These are phyloP conservation scores for Penicillium sp. DNA, from an alignment of 2,329 filamentous ascomycete genomes.

Conservation along the genomic window DNA sequence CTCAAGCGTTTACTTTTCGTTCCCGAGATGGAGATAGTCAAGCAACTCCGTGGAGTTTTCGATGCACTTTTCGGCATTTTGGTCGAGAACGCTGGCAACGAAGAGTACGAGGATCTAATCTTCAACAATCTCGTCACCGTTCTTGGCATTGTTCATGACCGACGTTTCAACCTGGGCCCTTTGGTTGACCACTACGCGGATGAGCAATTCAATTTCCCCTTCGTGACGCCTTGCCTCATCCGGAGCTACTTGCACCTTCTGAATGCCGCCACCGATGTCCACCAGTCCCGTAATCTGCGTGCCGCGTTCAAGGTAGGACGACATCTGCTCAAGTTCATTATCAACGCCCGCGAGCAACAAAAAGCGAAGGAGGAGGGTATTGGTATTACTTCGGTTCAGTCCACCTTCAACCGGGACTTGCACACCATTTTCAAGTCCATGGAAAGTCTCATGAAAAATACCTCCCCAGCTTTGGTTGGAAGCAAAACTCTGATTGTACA, in stretches of 20 bases:
- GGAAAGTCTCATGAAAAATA: slow-evolving; percentile 85
- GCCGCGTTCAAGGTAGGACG: slow-evolving; percentile 93
- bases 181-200: slow-evolving; percentile 91
- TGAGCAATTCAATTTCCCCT: slow-evolving; percentile 87
- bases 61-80: slow-evolving; percentile 89
- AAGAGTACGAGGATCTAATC: slow-evolving; percentile 88
- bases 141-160: slow-evolving; percentile 89
- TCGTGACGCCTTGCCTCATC: slow-evolving; percentile 84
- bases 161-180: slow-evolving; percentile 87
- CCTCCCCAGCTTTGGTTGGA: slow-evolving; percentile 81
- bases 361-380: slow-evolving; percentile 85
- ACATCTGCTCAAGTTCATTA: slow-evolving; percentile 92
- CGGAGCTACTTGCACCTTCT: slow-evolving; percentile 83
- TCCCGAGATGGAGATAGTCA: slow-evolving; percentile 96
- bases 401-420: slow-evolving; percentile 79
- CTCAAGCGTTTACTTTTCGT: slow-evolving; percentile 88
- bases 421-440: slow-evolving; percentile 87
- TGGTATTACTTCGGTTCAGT: slow-evolving; percentile 71
- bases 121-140: slow-evolving; percentile 90
- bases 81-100: slow-evolving; percentile 85
- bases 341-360: slow-evolving; percentile 82
- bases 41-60: slow-evolving; percentile 84
- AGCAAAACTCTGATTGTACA: slow-evolving; percentile 95
- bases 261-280: slow-evolving; percentile 77
- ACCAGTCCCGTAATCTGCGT: slow-evolving; percentile 79